These are phyloP conservation scores for Halenospora varia DNA, from an alignment of 495 filamentous ascomycete genomes.

Conservation along the genomic window DNA sequence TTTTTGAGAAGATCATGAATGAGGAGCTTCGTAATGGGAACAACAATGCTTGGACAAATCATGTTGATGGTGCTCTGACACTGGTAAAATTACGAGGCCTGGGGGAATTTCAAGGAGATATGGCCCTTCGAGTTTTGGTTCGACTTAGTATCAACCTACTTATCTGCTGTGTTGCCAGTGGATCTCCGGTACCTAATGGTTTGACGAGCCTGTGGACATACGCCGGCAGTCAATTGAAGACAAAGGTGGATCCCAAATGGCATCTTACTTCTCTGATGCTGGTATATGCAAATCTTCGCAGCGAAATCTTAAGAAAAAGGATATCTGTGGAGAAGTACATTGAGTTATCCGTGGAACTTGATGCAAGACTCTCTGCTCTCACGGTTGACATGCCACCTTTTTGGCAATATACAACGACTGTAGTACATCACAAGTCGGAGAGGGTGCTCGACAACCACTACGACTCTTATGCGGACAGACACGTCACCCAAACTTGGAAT, in stretches of 20 bases:
- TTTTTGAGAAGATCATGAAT: conserved; percentile 48
- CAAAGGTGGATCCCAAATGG: not conserved
- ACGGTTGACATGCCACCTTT: not conserved
- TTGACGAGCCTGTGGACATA: conserved; percentile 18
- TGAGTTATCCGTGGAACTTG: conserved; percentile 1
- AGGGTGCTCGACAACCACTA: conserved; percentile 17
- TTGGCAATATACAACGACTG: not conserved
- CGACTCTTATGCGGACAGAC: conserved; percentile 25
- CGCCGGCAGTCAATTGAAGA: not conserved
- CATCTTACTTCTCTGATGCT: conserved; percentile 20
- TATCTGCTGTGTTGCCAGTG: conserved; percentile 22
- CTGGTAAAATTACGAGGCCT: conserved; percentile 52
- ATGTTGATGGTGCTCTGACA: conserved; percentile 54
- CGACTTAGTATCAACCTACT: conserved; percentile 25
- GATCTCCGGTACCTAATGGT: conserved; percentile 19
- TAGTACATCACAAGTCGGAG: conserved; percentile 6
- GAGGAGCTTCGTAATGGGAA: not conserved
- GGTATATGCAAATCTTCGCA: conserved; percentile 19
- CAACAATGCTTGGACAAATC: conserved; percentile 47
- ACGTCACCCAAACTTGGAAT: conserved; percentile 27
- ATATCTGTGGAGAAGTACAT: not conserved
- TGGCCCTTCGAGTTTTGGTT: conserved; percentile 11
- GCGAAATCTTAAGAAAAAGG: conserved; percentile 10
- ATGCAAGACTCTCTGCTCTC: not conserved
- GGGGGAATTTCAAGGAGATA: conserved; percentile 41